Percentiles rank a stretch among this genome's conserved stretches.
These are phyloP conservation scores for Ilyonectria sp. DNA, from an alignment of 2,329 filamentous ascomycete species.

Conservation along the genomic window DNA sequence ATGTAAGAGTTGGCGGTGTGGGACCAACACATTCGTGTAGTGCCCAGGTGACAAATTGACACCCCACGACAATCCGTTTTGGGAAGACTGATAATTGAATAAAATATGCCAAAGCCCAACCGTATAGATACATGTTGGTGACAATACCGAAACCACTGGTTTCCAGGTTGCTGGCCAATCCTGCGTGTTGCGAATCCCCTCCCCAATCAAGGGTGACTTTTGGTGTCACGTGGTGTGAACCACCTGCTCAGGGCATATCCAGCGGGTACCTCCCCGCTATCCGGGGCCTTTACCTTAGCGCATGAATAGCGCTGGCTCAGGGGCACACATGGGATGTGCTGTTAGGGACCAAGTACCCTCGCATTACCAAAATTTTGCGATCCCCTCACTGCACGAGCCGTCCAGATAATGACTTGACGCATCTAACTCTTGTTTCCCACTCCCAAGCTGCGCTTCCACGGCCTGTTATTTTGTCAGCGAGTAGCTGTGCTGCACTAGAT, in stretches of 20 bases:
- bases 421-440: neutral
- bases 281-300: neutral
- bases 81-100: too few species aligned
- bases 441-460: neutral
- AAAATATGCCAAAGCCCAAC: too few species aligned
- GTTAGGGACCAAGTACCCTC: constrained; percentile 37
- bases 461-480: neutral
- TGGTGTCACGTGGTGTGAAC: constrained; percentile 14
- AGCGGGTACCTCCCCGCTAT: constrained; percentile 12
- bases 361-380: constrained; percentile 42
- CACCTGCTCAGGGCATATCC: neutral
- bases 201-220: neutral
- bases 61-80: too few species aligned
- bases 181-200: neutral
- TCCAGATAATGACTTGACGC: neutral
- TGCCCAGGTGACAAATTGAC: neutral
- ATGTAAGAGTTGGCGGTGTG: neutral
- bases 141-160: neutral
- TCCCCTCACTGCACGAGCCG: constrained; percentile 36
- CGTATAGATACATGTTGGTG: too few species aligned
- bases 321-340: neutral
- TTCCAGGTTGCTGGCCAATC: neutral
- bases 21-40: neutral
- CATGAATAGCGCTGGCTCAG: constrained; percentile 2
- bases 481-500: neutral